Evolutionary conservation across 148 eudicot genomes (phyloP), one percentile per base, ranked within the genome.

Genomic region (Nyssa sinensis): DNA sequence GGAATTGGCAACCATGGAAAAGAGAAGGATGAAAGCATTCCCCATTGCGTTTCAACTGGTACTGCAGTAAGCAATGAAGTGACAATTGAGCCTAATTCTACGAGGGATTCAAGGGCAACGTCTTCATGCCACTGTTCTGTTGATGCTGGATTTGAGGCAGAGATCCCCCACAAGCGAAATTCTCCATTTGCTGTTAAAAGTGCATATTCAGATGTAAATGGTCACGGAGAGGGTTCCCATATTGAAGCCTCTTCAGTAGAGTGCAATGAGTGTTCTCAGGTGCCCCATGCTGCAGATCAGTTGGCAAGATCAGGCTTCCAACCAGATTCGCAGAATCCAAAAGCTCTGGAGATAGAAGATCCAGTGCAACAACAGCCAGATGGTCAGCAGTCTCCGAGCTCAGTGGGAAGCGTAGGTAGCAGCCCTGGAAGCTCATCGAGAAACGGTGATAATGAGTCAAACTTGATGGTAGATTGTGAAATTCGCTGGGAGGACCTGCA

Each of bases 401-500:
- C 85, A 53, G 85, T 72, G 41, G 89, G 76, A 53, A 83, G 86
- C 72, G 8, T 2, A n/a, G 63, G 65, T 53, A 77, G 82, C 37
- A 77, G 79, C 78, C 55, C 51, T 74, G 79, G 84, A 74, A 85
- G 86, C 80, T 76, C 80, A 64, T 78, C 83, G 47, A 83, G 85
- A 55, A 87, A 72, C 84, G 77, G 75, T 29, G 85, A 86, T 27
- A 69, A 24, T 61, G 91, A 86, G 33, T 75, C 81, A 11, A 85
- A 63, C 75, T 16, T 81, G 67, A 55, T 66, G 49, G 78, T 76
- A 67, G 85, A 77, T 77, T 81, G 77, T 79, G 89, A 86, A 73
- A 93, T 93, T 64, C 84, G 66, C 3, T 93, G 98, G 98, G 93
- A 93, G 74, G 98, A 93, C 78, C 72, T 93, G 53, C 78, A 83